phyloP scores from a whole-genome alignment of 1,284 basidiomycete species.

The Abortiporus biennis region DNA sequence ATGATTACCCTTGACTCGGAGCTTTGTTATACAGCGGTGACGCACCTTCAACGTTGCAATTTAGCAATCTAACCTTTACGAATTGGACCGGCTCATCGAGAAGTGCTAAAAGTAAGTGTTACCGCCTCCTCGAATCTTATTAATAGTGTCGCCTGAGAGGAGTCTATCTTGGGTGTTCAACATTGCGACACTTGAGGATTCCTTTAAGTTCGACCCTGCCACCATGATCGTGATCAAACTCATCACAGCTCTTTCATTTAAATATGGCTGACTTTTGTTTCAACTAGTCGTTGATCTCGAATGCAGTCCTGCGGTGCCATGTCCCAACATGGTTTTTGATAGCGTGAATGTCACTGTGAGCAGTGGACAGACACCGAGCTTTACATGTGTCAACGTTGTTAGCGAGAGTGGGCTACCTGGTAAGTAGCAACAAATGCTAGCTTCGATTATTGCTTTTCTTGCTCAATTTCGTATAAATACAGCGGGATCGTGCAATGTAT shows the following conservation, averaged over 20 bases:
- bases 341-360: conserved; percentile 36
- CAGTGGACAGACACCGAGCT: conserved; percentile 28
- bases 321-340: conserved; percentile 37
- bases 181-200: too few relatives aligned
- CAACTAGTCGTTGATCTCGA: conserved; percentile 52
- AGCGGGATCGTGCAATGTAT: conserved; percentile 4
- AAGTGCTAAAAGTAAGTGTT: conserved; percentile 37
- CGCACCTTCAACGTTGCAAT: conserved; percentile 41
- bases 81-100: conserved; percentile 44
- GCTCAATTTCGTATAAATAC: background rate
- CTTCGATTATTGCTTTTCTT: background rate
- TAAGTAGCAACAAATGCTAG: too few relatives aligned
- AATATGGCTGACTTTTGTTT: too few relatives aligned
- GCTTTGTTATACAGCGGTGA: too few relatives aligned
- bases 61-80: conserved; percentile 40
- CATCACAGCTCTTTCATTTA: too few relatives aligned
- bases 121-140: too few relatives aligned
- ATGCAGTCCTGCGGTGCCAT: conserved; percentile 47
- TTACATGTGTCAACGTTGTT: conserved; percentile 42
- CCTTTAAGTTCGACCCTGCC: too few relatives aligned
- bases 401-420: conserved; percentile 35
- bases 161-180: too few relatives aligned
- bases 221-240: too few relatives aligned
- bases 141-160: too few relatives aligned
- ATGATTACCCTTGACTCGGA: too few relatives aligned